Evolutionary conservation across 78 protist genomes (phyloP).

Genomic region (Bigelowiella natans): DNA sequence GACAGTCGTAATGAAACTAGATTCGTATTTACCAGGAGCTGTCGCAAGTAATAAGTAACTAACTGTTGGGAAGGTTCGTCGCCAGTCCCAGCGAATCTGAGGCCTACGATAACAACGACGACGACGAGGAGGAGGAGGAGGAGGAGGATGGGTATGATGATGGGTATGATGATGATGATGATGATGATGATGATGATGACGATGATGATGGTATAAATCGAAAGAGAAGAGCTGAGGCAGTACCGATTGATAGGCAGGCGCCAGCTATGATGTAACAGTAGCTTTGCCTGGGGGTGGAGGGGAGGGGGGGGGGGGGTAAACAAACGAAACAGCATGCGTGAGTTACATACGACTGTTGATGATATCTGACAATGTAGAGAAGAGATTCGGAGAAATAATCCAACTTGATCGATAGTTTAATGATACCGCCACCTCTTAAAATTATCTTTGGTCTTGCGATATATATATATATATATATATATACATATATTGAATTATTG

Average conservation of each 20-base stretch:
- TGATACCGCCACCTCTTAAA: background rate
- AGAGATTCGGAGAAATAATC: too few species aligned
- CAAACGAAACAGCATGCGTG: too few species aligned
- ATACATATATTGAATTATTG: background rate
- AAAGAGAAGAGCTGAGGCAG: too few species aligned
- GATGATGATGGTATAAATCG: background rate
- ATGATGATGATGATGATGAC: background rate
- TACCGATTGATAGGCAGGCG: slow-evolving; percentile 57
- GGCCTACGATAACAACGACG: too few species aligned
- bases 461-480: background rate
- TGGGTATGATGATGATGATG: background rate
- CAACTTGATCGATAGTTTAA: background rate
- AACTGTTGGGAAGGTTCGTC: background rate
- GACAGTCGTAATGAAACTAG: too few species aligned
- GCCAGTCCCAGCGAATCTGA: background rate
- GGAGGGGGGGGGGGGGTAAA: too few species aligned
- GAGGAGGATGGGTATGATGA: too few species aligned
- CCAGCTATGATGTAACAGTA: slow-evolving; percentile 53
- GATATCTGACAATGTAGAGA: too few species aligned
- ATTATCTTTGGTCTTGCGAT: background rate
- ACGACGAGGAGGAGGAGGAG: too few species aligned
- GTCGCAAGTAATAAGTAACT: background rate
- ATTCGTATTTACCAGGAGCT: too few species aligned
- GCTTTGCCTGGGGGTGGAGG: too few species aligned
- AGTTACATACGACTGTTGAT: too few species aligned